phyloP scores from a whole-genome alignment of 106 monocot genomes.

The Allium cepa region DNA sequence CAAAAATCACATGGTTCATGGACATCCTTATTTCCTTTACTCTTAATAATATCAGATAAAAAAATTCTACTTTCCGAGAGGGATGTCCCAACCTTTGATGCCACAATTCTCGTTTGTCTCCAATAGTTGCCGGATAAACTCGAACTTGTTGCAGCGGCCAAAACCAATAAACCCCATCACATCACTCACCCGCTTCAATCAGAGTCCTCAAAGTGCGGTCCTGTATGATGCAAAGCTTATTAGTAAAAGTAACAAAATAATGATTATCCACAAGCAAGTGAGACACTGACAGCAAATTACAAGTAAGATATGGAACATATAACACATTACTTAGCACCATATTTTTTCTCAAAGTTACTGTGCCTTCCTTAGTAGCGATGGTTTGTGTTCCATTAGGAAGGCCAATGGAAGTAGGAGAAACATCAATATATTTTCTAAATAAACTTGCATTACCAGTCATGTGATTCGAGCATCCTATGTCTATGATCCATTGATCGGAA shows the following conservation, averaged over 20 bases:
- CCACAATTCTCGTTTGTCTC: not conserved
- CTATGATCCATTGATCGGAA: not conserved
- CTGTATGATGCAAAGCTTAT: not conserved
- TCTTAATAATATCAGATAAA: not conserved
- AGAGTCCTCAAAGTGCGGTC: not conserved
- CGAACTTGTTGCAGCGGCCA: not conserved
- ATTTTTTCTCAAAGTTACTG: not conserved
- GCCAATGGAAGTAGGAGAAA: not conserved
- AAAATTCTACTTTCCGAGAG: not conserved
- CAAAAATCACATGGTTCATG: not conserved
- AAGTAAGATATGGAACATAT: not conserved
- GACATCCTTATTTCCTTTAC: too few species aligned
- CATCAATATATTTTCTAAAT: not conserved
- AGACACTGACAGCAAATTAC: not conserved
- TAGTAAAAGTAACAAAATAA: not conserved
- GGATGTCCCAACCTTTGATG: not conserved
- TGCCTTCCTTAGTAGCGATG: not conserved
- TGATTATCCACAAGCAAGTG: not conserved
- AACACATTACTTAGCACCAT: not conserved
- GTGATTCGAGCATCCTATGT: not conserved
- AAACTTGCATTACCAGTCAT: not conserved
- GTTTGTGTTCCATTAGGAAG: not conserved
- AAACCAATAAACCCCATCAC: not conserved
- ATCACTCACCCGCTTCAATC: not conserved
- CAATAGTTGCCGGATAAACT: not conserved